phyloP scores from a whole-genome alignment of 2,329 filamentous ascomycete species.

The Tolypocladium tropicale region DNA sequence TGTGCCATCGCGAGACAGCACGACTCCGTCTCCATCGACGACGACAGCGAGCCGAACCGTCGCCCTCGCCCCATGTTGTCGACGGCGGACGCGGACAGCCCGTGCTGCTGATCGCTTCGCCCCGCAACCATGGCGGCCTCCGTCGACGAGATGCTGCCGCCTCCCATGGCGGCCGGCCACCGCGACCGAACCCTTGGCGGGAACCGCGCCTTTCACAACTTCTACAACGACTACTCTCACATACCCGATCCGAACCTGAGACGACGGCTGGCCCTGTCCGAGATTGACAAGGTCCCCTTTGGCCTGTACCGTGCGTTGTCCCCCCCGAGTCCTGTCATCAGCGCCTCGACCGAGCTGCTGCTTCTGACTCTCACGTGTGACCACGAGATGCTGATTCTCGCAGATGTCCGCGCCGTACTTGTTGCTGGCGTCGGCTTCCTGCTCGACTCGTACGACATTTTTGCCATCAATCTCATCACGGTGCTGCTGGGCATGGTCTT shows the following conservation, averaged over 20 bases:
- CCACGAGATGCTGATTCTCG: background rate
- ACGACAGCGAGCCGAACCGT: background rate
- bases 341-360: background rate
- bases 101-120: slow-evolving; percentile 2
- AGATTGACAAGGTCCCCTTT: slow-evolving; percentile 71
- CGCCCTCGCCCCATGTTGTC: slow-evolving; percentile 14
- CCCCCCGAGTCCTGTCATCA: background rate
- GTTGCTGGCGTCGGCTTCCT: slow-evolving; percentile 80
- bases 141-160: slow-evolving; percentile 29
- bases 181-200: slow-evolving; percentile 44
- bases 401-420: slow-evolving; percentile 58
- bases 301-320: slow-evolving; percentile 51
- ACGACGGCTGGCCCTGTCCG: slow-evolving; percentile 62
- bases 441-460: slow-evolving; percentile 73
- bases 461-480: slow-evolving; percentile 67
- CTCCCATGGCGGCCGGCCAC: slow-evolving; percentile 24
- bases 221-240: slow-evolving; percentile 57
- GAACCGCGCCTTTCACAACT: slow-evolving; percentile 64
- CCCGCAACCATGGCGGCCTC: slow-evolving; percentile 16
- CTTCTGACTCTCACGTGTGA: background rate
- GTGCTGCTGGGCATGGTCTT: slow-evolving; percentile 67
- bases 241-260: slow-evolving; percentile 66
- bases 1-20: background rate
- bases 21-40: background rate
- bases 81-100: slow-evolving; percentile 5